Base-by-base conservation (phyloP, 768 basidiomycete genomes). In the Lentinula raphanica region DNA sequence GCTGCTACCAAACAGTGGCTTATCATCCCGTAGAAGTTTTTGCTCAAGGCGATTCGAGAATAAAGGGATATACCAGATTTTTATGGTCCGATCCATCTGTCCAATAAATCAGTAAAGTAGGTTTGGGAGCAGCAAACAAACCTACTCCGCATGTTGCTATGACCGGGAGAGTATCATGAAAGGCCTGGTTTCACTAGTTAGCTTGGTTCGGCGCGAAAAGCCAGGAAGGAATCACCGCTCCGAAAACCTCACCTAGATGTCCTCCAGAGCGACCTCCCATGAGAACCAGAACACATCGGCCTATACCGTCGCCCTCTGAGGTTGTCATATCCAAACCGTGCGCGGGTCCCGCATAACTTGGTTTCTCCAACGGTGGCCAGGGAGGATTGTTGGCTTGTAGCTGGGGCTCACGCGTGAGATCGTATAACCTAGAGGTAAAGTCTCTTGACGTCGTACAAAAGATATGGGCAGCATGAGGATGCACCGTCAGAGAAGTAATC, bases 61-160 rank as follows among this genome's bases (percentile, higher is more conserved):
- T 2, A 68, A 70, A 25, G 80, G 78, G 19, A 87, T 69, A 46
- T 77, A 72, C 90, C 90, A 92, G 5, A 92, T 88, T 69, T 91
- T 91, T 32, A 90, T 81, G 2, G 76, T 72, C 58, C 88, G 80
- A 62, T 92, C 90, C 62, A 90, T 74, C 90, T 92, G 54, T 15
- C 3, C 23, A 21, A 25, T 5, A n/a, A 35, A 49, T 38, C 3
- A 54, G 58, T 63, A 54, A 61, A 28, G 25, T 29, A 44, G 15
- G n/a, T 60, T 44, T 32, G 13, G 45, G 40, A 39, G 19, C 54
- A 40, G 25, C 42, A 15, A 50, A 25, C 55, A 21, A 3, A 72
- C 84, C 59, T 67, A 91, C 90, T 21, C 90, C 90, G 64, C 88
- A 87, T 15, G 90, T 92, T 9, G 88, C 89, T 53, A 92, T 76